These are phyloP conservation scores for Tripterygium wilfordii DNA, from an alignment of 177 flowering plant species.

Conservation along the genomic window DNA sequence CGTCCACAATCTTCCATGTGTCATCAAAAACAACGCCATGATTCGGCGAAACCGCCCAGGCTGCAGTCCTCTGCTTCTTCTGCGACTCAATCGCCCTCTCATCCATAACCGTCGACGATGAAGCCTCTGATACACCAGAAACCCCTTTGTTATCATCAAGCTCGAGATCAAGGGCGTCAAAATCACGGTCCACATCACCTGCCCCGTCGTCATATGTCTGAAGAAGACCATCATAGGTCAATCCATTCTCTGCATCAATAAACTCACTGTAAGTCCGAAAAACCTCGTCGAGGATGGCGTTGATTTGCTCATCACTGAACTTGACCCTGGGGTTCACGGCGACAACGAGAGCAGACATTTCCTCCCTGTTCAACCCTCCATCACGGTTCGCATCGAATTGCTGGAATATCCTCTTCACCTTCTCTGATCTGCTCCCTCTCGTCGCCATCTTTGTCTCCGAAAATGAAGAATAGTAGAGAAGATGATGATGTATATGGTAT, in stretches of 20 bases:
- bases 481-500: too few species aligned
- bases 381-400: constrained; percentile 80
- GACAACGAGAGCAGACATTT: constrained; percentile 88
- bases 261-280: constrained; percentile 83
- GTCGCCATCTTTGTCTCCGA: constrained; percentile 40
- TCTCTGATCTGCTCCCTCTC: constrained; percentile 86
- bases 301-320: constrained; percentile 88
- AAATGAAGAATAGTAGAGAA: too few species aligned
- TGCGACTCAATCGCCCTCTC: constrained; percentile 48
- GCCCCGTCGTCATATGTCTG: constrained; percentile 96
- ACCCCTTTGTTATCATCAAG: constrained; percentile 25
- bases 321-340: constrained; percentile 95
- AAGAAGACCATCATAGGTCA: constrained; percentile 68
- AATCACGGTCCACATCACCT: constrained; percentile 93
- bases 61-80: constrained; percentile 69
- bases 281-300: constrained; percentile 90
- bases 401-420: constrained; percentile 76
- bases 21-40: constrained; percentile 83
- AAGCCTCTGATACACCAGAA: constrained; percentile 34
- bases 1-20: constrained; percentile 88
- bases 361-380: constrained; percentile 78
- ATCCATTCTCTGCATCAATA: constrained; percentile 75
- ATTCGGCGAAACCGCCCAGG: constrained; percentile 83
- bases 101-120: constrained; percentile 59
- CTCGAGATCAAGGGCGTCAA: constrained; percentile 67